Base-by-base conservation (phyloP, 1,284 basidiomycete genomes). In the Sanghuangporus baumii region DNA sequence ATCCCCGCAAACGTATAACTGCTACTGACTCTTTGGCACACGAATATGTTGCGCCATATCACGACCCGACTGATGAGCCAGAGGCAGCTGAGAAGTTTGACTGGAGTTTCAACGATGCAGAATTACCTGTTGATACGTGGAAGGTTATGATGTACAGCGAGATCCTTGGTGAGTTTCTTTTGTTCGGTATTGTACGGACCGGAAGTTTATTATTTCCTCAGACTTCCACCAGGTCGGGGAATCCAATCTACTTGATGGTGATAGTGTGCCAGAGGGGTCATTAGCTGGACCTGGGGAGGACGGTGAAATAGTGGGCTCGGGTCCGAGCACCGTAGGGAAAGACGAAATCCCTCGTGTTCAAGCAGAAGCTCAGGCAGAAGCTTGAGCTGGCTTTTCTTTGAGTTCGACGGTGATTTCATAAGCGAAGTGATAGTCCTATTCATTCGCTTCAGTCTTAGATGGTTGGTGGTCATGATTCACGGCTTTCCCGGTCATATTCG, bases 101-200 rank as follows among this genome's bases (percentile, higher is more conserved):
- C 76, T 99, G 96, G 96, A 93, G 89, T 71, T 99, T 99, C 86
- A 99, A 99, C 77, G 96, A 99, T 69, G 97, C 97, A n/a, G 96
- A 99, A 74, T 81, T 99, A 52, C 97, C 97, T 0, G 93, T 99
- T 31, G 96, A 99, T 74, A 98, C 94, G 3, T 99, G 96, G 96
- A 98, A 98, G 78, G 96, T 98, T 71, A 95, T 96, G 93, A 95
- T 96, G 93, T 96, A 96, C 78, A 89, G 87, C 70, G 93, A 96
- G 76, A 96, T 96, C 68, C 80, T 96, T n/a, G 93, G 93, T 93
- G 68, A 66, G 87, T 78, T 23, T 14, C 34, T n/a, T 38, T 23
- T 23, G 12, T 59, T 54, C 6, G 26, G 57, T 60, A 34, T 11
- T 51, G 3, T 9, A 1, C 1, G 38, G 47, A 8, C 8, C 16